Evolutionary conservation across 139 green algal species (phyloP), one percentile per base, ranked within the genome.

Genomic region (Micractinium sp.): DNA sequence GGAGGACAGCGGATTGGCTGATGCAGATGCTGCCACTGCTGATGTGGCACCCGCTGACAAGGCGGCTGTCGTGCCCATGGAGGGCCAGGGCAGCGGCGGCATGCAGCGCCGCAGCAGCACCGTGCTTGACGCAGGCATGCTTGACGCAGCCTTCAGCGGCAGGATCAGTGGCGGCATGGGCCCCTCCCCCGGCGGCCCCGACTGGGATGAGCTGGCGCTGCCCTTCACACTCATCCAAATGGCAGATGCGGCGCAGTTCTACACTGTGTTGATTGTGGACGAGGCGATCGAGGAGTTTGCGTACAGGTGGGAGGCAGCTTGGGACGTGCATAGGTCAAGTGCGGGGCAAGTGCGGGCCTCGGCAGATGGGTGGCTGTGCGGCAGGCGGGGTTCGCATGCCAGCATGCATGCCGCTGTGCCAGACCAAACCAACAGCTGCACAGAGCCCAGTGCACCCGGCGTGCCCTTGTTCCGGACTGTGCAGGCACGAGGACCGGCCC

Each of bases 211-310:
- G 71, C 85, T 88, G 85, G 74, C 71, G 13, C n/a, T 74, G 85
- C 71, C 85, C 12, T 76, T 82, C 27, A 47, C 85, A 13, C 41
- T 88, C 2, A 35, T 88, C 27, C 39, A 3, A 27, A 73, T 20
- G 20, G 85, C 83, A 7, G 83, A 87, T 33, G 83, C 83, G 5
- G 83, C 83, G 1, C 83, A 87, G 83, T 87, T 87, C 71, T 88
- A 88, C 85, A 82, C 85, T 0, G 85, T 82, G 31, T 69, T 88
- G 5, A 35, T 88, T 13, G 53, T 88, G 20, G 85, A 88, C 33
- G 71, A 78, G 31, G n/a, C 85, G 0, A 12, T 81, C 9, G 85
- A 88, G 41, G 39, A 88, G 71, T 88, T 88, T n/a, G 31, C 31
- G 0, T 47, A 71, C 85, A 82, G 85, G 71, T 88, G 71, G 19